Evolutionary conservation across 2,329 filamentous ascomycete genomes (phyloP).

Genomic region (Diaporthe sp.): DNA sequence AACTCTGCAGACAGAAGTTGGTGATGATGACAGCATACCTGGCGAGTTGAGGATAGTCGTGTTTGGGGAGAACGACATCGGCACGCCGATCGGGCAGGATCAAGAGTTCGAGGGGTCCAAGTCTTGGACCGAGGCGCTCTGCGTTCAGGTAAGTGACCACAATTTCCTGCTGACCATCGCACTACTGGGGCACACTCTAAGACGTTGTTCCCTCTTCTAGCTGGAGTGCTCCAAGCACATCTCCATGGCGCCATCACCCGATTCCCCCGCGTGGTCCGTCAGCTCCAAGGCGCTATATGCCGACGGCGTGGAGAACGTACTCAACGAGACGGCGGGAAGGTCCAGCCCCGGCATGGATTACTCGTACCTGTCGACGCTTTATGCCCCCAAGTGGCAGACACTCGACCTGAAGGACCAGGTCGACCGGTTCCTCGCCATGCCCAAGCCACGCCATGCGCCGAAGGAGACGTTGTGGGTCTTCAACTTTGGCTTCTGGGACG

Average conservation of each 20-base stretch:
- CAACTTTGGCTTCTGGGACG: slow-evolving; percentile 67
- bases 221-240: slow-evolving; percentile 60
- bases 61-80: slow-evolving; percentile 65
- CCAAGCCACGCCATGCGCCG: slow-evolving; percentile 50
- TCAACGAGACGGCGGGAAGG: slow-evolving; percentile 49
- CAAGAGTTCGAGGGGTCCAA: slow-evolving; percentile 42
- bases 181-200: neutral
- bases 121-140: slow-evolving; percentile 64
- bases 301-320: slow-evolving; percentile 53
- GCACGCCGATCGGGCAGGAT: slow-evolving; percentile 51
- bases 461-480: slow-evolving; percentile 68
- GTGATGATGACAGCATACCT: slow-evolving; percentile 24
- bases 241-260: slow-evolving; percentile 58
- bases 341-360: slow-evolving; percentile 58
- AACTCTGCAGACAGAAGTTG: neutral
- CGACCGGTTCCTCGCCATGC: slow-evolving; percentile 58
- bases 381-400: slow-evolving; percentile 54
- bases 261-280: slow-evolving; percentile 66
- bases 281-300: slow-evolving; percentile 70
- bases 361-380: slow-evolving; percentile 57
- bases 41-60: slow-evolving; percentile 63
- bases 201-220: slow-evolving; percentile 47
- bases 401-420: slow-evolving; percentile 62
- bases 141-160: slow-evolving; percentile 57
- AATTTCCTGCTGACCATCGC: too few species aligned